phyloP scores from a whole-genome alignment of 2,329 filamentous ascomycete species.

The Cladophialophora carrionii region DNA sequence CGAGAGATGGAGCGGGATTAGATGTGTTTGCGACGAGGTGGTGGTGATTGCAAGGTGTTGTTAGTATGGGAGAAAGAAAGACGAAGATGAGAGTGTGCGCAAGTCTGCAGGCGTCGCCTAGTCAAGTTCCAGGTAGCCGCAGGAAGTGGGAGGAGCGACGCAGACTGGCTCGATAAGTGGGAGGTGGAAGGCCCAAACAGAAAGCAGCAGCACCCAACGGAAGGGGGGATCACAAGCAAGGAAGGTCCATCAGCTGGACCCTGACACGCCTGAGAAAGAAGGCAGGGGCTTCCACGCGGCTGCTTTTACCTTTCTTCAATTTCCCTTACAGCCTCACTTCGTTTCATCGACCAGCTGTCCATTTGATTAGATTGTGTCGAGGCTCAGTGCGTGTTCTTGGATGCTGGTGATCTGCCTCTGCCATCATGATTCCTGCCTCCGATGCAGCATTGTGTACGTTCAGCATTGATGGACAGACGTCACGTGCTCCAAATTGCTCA shows the following conservation, averaged over 20 bases:
- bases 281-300: conserved; percentile 11
- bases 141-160: conserved; percentile 18
- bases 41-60: conserved; percentile 24
- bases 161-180: conserved; percentile 14
- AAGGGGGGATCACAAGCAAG: conserved; percentile 10
- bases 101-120: conserved; percentile 19
- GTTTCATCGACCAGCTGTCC: conserved; percentile 20
- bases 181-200: conserved; percentile 16
- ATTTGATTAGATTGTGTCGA: conserved; percentile 13
- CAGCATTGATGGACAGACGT: background rate
- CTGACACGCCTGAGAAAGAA: background rate
- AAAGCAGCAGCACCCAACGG: conserved; percentile 3
- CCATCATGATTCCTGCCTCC: background rate
- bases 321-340: conserved; percentile 19
- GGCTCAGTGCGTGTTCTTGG: background rate
- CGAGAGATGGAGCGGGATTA: conserved; percentile 20
- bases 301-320: conserved; percentile 15
- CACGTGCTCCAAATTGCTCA: conserved; percentile 4
- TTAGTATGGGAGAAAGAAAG: conserved; percentile 22
- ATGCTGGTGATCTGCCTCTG: background rate
- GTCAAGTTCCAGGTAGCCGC: conserved; percentile 18
- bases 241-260: conserved; percentile 10
- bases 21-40: conserved; percentile 16
- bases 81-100: conserved; percentile 19
- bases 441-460: background rate